These are phyloP conservation scores for Kodamaea nitidulidarum DNA, from an alignment of 805 yeast species.

Conservation along the genomic window DNA sequence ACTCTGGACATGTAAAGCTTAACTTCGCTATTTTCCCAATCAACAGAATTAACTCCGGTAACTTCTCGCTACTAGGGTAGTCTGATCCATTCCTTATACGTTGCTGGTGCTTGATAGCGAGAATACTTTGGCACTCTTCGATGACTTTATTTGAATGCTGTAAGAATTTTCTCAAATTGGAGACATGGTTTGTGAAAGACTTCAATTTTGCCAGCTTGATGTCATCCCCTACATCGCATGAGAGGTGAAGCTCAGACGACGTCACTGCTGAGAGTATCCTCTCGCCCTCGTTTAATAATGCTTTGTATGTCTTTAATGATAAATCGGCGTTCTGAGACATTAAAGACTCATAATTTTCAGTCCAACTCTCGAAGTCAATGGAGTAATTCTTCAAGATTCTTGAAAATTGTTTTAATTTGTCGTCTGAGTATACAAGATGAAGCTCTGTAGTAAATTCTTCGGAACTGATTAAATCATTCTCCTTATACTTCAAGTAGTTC, in stretches of 20 bases:
- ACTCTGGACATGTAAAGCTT: slow-evolving; percentile 53
- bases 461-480: not conserved
- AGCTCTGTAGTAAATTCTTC: slow-evolving; percentile 3
- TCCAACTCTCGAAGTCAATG: slow-evolving; percentile 51
- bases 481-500: slow-evolving; percentile 26
- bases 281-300: slow-evolving; percentile 53
- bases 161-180: slow-evolving; percentile 39
- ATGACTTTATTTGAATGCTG: slow-evolving; percentile 47
- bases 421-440: slow-evolving; percentile 47
- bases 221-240: not conserved
- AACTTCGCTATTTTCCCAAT: slow-evolving; percentile 46
- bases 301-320: slow-evolving; percentile 41
- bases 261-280: slow-evolving; percentile 40
- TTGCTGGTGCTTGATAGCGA: slow-evolving; percentile 50
- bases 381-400: slow-evolving; percentile 39
- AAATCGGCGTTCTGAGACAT: slow-evolving; percentile 41
- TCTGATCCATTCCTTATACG: slow-evolving; percentile 38
- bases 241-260: slow-evolving; percentile 13
- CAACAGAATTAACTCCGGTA: slow-evolving; percentile 34
- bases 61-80: slow-evolving; percentile 11
- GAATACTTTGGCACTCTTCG: slow-evolving; percentile 50
- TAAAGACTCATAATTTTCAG: slow-evolving; percentile 37
- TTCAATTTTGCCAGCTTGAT: slow-evolving; percentile 10
- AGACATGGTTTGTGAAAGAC: slow-evolving; percentile 19
- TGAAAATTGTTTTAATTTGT: slow-evolving; percentile 38